phyloP scores from a whole-genome alignment of 2,329 filamentous ascomycete genomes.

The Sphaerulina musiva region DNA sequence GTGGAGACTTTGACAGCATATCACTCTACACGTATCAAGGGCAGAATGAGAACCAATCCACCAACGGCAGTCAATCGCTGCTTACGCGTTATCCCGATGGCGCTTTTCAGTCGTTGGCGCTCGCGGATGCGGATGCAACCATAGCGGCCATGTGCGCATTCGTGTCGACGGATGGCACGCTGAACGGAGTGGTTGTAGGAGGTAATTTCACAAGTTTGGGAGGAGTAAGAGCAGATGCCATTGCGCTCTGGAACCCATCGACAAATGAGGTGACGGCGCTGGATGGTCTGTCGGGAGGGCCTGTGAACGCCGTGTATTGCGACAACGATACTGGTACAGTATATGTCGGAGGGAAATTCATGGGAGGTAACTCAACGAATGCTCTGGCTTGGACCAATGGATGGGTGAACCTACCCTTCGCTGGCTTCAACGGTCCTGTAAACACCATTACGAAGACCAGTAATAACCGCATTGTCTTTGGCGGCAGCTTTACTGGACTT shows the following conservation, averaged over 20 bases:
- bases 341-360: slow-evolving; percentile 85
- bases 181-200: slow-evolving; percentile 73
- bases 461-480: slow-evolving; percentile 84
- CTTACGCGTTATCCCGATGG: slow-evolving; percentile 80
- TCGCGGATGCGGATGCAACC: slow-evolving; percentile 72
- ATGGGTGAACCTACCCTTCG: slow-evolving; percentile 80
- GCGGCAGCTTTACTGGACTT: slow-evolving; percentile 79
- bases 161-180: slow-evolving; percentile 56
- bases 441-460: slow-evolving; percentile 72
- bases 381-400: slow-evolving; percentile 74
- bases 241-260: slow-evolving; percentile 73
- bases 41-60: slow-evolving; percentile 63
- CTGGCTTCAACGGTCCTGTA: slow-evolving; percentile 90
- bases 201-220: slow-evolving; percentile 94
- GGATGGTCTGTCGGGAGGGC: slow-evolving; percentile 65
- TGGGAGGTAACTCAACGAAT: slow-evolving; percentile 73
- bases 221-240: slow-evolving; percentile 65
- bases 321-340: slow-evolving; percentile 71
- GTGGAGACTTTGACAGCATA: slow-evolving; percentile 84
- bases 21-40: slow-evolving; percentile 81
- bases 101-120: slow-evolving; percentile 64
- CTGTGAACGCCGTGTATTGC: slow-evolving; percentile 76
- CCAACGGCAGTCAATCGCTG: slow-evolving; percentile 74
- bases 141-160: slow-evolving; percentile 87
- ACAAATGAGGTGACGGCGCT: slow-evolving; percentile 65